Conservation (phyloP, 2,329 filamentous ascomycete genomes). For the Monosporascus sp. region DNA sequence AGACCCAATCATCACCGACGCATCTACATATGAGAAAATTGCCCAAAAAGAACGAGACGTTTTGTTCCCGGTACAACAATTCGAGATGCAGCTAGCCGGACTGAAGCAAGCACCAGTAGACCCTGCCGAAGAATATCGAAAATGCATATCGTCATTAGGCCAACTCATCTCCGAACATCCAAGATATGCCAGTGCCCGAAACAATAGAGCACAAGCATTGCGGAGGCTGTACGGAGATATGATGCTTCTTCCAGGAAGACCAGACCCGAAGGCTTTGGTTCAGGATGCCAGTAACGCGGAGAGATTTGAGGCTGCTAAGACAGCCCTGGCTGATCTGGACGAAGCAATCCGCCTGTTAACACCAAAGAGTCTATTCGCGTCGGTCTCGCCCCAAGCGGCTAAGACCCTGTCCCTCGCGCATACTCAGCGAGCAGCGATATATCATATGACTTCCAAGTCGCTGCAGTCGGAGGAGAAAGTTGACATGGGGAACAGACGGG, state of each 20-base stretch:
- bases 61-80: conserved; percentile 47
- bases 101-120: conserved; percentile 31
- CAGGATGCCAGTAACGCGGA: conserved; percentile 31
- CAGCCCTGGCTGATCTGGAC: conserved; percentile 49
- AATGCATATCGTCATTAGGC: conserved; percentile 45
- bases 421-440: conserved; percentile 65
- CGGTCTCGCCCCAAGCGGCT: conserved; percentile 59
- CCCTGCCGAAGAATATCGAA: conserved; percentile 40
- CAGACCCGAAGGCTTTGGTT: conserved; percentile 36
- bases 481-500: conserved; percentile 36
- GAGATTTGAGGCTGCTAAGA: conserved; percentile 33
- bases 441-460: conserved; percentile 52
- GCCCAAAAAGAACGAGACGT: conserved; percentile 47
- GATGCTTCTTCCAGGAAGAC: conserved; percentile 41
- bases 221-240: conserved; percentile 58
- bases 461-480: conserved; percentile 32
- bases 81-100: conserved; percentile 48
- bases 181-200: conserved; percentile 65
- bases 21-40: conserved; percentile 44
- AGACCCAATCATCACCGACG: conserved; percentile 52
- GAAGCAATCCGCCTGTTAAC: conserved; percentile 54
- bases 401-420: conserved; percentile 64
- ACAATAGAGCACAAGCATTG: conserved; percentile 68
- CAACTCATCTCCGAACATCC: conserved; percentile 53
- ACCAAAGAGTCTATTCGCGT: conserved; percentile 42